Base-by-base conservation (phyloP, 306 rosid genomes). In the Cicer arietinum region DNA sequence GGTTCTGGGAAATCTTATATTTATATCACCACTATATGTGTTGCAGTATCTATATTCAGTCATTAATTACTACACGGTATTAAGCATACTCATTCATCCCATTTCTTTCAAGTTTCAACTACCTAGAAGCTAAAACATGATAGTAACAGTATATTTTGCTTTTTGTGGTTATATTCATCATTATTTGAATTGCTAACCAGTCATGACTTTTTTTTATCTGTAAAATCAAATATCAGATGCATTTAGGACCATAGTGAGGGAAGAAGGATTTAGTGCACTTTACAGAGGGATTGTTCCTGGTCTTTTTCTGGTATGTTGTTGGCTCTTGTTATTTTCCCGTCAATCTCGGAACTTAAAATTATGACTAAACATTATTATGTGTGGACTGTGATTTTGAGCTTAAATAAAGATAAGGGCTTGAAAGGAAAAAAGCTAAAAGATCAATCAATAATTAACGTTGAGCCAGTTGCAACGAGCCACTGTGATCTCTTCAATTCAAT, bases 281-380 rank as follows among this genome's bases (percentile, higher is more conserved):
- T 94, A 92, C 83, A 89, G 80, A 76, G 98, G 99, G 73, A 86
- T 94, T 71, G 83, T 84, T 85, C 99, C 96, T 76, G 85, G 95
- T 72, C 90, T 92, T 69, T 84, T 94, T 79, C 95, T 92, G 89
- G 97, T 92, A 88, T 67, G 82, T 83, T 85, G 58, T 77, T 86
- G 69, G 54, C 76, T 48, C 69, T 60, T 67, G 57, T 73, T 77
- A 77, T 47, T 56, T 74, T 5, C 53, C 42, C 10, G 11, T 71
- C 18, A 53, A 22, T 57, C 73, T 77, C 74, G 63, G 63, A 67
- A n/a, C 53, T 50, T 35, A 20, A 42, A 77, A 13, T 17, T 65
- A 57, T 56, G 8, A 14, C 53, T 61, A 14, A 51, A 42, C 61
- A 59, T 61, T 42, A 57, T 42, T 22, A 13, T 35, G 41, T 64